These are phyloP conservation scores for Cystobasidium pallidum DNA, from an alignment of 1,284 basidiomycete species.

Conservation along the genomic window DNA sequence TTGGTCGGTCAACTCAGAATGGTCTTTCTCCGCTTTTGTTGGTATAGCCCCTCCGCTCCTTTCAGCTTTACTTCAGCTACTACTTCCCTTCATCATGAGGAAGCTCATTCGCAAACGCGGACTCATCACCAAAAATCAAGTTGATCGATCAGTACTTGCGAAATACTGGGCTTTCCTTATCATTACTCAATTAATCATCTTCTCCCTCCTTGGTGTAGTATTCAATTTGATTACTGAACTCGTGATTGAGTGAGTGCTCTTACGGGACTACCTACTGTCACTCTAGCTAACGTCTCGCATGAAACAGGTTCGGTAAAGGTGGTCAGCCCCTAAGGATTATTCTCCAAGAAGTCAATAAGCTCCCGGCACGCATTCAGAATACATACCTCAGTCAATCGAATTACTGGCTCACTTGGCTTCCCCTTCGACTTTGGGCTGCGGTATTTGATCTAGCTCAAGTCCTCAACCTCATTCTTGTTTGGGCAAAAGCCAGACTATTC, in stretches of 20 bases:
- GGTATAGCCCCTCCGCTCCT: conserved; percentile 79
- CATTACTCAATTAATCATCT: conserved; percentile 81
- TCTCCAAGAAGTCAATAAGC: conserved; percentile 45
- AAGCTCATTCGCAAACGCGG: conserved; percentile 65
- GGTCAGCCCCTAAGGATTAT: conserved; percentile 45
- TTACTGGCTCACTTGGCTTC: conserved; percentile 94
- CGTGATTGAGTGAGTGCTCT: conserved; percentile 45
- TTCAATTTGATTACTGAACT: conserved; percentile 65
- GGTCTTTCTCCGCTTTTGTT: conserved; percentile 52
- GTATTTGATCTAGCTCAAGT: conserved; percentile 96
- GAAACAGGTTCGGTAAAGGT: conserved; percentile 45
- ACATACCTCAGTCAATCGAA: conserved; percentile 71
- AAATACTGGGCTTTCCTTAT: conserved; percentile 90
- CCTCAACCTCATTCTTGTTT: conserved; percentile 82
- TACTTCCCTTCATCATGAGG: conserved; percentile 85
- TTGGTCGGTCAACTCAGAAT: conserved; percentile 62
- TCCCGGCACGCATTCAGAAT: conserved; percentile 48
- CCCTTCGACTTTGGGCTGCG: conserved; percentile 89
- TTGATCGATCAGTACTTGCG: conserved; percentile 85
- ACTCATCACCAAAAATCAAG: conserved; percentile 66
- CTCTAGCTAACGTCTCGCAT: conserved; percentile 2
- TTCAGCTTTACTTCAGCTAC: conserved; percentile 83
- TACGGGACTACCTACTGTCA: conserved; percentile 21
- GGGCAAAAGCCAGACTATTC: conserved; percentile 80
- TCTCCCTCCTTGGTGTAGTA: conserved; percentile 84